phyloP scores from a whole-genome alignment of 371 early-diverging fungal species.

The Blakeslea trispora region DNA sequence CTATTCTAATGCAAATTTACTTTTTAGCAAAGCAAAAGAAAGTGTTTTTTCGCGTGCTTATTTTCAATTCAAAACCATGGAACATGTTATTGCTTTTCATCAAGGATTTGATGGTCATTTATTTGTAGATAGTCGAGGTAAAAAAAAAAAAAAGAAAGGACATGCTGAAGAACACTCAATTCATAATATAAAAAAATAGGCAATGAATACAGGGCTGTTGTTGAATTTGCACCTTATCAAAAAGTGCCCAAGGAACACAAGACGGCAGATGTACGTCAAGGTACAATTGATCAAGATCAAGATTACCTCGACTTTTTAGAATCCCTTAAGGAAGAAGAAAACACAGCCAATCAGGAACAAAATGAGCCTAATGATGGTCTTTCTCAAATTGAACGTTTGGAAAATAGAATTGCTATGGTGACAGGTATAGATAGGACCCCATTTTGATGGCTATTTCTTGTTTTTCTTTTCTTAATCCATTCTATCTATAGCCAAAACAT shows the following conservation, averaged over 20 bases:
- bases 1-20: too few species aligned
- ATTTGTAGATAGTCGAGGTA: conserved; percentile 73
- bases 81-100: conserved; percentile 71
- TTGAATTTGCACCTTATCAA: conserved; percentile 85
- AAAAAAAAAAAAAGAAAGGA: background rate
- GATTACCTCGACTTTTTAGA: conserved; percentile 78
- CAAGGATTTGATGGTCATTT: conserved; percentile 77
- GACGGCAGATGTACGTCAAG: conserved; percentile 68
- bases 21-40: conserved; percentile 72
- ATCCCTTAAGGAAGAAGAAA: conserved; percentile 60
- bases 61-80: conserved; percentile 71
- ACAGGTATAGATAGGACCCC: too few species aligned
- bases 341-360: conserved; percentile 26
- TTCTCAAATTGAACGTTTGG: conserved; percentile 52
- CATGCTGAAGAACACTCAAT: background rate
- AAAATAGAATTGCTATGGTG: conserved; percentile 50
- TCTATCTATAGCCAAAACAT: conserved; percentile 35
- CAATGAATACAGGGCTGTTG: conserved; percentile 69
- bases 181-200: too few species aligned
- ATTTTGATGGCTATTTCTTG: background rate
- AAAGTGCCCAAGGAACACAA: conserved; percentile 68
- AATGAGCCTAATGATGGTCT: conserved; percentile 39
- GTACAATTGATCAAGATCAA: conserved; percentile 79
- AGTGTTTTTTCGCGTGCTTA: conserved; percentile 76
- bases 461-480: background rate